Percentiles rank a stretch among this genome's conserved stretches.
Conservation (phyloP, 257 asterid species). For the Nicotiana benthamiana region DNA sequence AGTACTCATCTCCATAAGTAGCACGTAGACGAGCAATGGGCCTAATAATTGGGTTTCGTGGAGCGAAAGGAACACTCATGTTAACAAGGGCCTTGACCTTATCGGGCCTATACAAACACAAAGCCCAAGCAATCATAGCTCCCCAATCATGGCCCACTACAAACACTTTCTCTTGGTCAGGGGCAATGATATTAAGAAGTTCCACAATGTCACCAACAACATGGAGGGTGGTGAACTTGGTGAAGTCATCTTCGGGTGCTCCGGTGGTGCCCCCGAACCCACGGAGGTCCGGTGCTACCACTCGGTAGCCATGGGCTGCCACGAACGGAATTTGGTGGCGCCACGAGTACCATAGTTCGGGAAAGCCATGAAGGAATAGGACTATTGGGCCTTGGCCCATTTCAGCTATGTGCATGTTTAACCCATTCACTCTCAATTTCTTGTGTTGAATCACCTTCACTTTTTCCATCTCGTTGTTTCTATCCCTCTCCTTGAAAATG, state of each 20-base stretch:
- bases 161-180: slow-evolving; percentile 45
- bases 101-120: slow-evolving; percentile 63
- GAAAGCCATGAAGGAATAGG: slow-evolving; percentile 81
- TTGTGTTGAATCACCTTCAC: slow-evolving; percentile 61
- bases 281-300: slow-evolving; percentile 68
- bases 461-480: neutral
- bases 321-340: slow-evolving; percentile 69
- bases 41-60: slow-evolving; percentile 29
- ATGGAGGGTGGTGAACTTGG: slow-evolving; percentile 44
- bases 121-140: slow-evolving; percentile 52
- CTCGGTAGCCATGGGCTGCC: slow-evolving; percentile 64
- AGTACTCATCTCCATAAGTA: slow-evolving; percentile 50
- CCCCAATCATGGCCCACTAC: slow-evolving; percentile 94
- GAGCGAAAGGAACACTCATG: slow-evolving; percentile 43
- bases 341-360: slow-evolving; percentile 92
- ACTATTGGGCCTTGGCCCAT: slow-evolving; percentile 64
- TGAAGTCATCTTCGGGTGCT: slow-evolving; percentile 43
- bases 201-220: slow-evolving; percentile 59
- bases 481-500: neutral
- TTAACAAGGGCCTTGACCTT: slow-evolving; percentile 51
- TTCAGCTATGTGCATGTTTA: slow-evolving; percentile 65
- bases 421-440: slow-evolving; percentile 37
- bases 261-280: slow-evolving; percentile 78
- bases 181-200: slow-evolving; percentile 47
- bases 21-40: slow-evolving; percentile 22